These are phyloP conservation scores for Datisca glomerata DNA, from an alignment of 306 rosid species.

Conservation along the genomic window DNA sequence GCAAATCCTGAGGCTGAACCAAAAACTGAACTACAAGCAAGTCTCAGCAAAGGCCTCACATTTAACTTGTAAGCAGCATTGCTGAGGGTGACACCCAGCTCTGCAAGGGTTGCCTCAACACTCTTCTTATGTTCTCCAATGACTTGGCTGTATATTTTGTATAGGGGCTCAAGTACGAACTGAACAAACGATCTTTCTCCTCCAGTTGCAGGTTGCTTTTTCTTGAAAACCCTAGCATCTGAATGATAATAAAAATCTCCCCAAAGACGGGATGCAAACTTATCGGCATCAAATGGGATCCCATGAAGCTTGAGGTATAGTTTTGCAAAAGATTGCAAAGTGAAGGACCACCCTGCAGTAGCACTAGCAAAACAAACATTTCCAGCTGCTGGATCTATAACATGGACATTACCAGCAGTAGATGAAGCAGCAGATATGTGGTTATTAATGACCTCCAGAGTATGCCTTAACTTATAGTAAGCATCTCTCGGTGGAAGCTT, in stretches of 20 bases:
- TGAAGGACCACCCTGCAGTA: conserved; percentile 97
- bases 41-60: conserved; percentile 84
- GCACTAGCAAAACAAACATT: conserved; percentile 95
- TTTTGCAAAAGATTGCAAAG: conserved; percentile 84
- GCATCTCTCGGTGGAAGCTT: conserved; percentile 96
- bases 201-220: conserved; percentile 79
- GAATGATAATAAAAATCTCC: conserved; percentile 82
- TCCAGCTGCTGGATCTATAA: conserved; percentile 84
- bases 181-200: conserved; percentile 94
- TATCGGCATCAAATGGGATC: conserved; percentile 57
- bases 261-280: conserved; percentile 91
- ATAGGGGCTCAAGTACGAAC: conserved; percentile 86
- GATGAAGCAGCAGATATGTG: conserved; percentile 83
- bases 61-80: conserved; percentile 91
- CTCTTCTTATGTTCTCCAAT: conserved; percentile 98
- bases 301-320: conserved; percentile 85
- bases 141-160: conserved; percentile 91
- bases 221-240: conserved; percentile 63
- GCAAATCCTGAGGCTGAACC: conserved; percentile 85
- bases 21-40: conserved; percentile 95
- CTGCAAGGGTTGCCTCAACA: conserved; percentile 94
- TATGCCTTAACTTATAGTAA: conserved; percentile 84
- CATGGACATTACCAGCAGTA: conserved; percentile 79
- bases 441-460: conserved; percentile 77
- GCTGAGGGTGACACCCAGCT: conserved; percentile 86